Base-by-base conservation (phyloP, 2,329 filamentous ascomycete genomes). In the Podosphaera leucotricha region DNA sequence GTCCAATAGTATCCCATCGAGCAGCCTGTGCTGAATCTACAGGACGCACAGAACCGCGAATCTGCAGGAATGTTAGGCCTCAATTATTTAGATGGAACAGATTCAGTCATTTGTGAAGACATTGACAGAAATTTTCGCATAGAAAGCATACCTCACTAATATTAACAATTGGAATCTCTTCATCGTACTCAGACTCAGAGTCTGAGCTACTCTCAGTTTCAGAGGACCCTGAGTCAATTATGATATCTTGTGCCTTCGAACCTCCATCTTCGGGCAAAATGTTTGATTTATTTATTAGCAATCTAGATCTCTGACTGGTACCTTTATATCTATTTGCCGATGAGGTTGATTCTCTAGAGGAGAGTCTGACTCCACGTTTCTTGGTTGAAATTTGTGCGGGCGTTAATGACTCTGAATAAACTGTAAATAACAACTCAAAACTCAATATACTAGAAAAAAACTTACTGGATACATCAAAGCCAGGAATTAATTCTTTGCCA, bases 1-100 rank as follows among this genome's bases (percentile, higher is more conserved):
- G 63, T 16, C 66, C 67, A 47, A 68, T 62, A 0, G 64, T 61
- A 52, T 73, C 70, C 68, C 69, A 73, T 2, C 61, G 63, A 20
- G 66, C 66, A 20, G 64, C 67, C 46, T 66, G 66, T 15, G 62
- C 59, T 8, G 61, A 57, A 41, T 70, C 63, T 7, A 52, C 48
- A 1, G 70, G 70, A 11, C 56, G 54, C 2, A 30, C 44, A 24
- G 41, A 15, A 15, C 50, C 52, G 22, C 56, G 56, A 45, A 59
- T 50, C 57, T 59, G 42, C 3, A 15, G 24, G 24, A 11, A 28
- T 13, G 39, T 48, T 35, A 49, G 47, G 8, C 13, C 28, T 33
- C 28, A 33, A 33, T 13, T 11, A 33, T 7, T 33, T 26, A 42
- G 18, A 30, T 24, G 7, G 28, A 10, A 30, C 13, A 15, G 24